Evolutionary conservation across 495 filamentous ascomycete genomes (phyloP), one percentile per base, ranked within the genome.

Genomic region (Tetracladium setigerum): DNA sequence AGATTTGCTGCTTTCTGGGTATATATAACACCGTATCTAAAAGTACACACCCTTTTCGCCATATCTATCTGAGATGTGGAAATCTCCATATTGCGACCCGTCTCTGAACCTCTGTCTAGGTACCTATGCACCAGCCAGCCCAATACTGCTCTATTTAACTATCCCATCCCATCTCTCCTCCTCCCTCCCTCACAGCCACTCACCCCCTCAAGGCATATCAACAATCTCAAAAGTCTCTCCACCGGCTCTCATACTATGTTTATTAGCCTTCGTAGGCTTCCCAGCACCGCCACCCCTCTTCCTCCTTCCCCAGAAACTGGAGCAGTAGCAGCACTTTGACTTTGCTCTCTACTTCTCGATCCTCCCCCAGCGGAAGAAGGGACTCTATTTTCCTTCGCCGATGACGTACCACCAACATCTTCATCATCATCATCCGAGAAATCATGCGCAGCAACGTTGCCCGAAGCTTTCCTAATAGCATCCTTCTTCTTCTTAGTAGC

Each of bases 401-500:
- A 33, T 17, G 37, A 36, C 4, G 42, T 22, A 1, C 33, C 42
- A 19, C 12, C 16, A 33, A n/a, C 18, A 16, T 30, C 27, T 41
- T 13, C 34, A 12, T 36, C 37, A 44, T 38, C 41, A 45, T 38
- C 41, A 14, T 41, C 49, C 5, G 39, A 52, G 22, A 14, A 53
- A 12, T 18, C 34, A 44, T 27, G 45, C 1, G 52, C 52, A 16
- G 48, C 34, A 6, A 15, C 31, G 1, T 27, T 40, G 5, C 22
- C 22, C 7, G 22, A 27, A 27, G 22, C 30, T 40, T 10, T 22
- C 43, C 10, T 51, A 37, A 61, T 58, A 6, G 15, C 41, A 11
- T 19, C 72, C 65, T 58, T 76, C 71, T 55, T 74, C 63, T 67
- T 71, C 41, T 61, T 72, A 61, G 53, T 73, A 62, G 67, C 61